Percentiles rank a stretch among this genome's conserved stretches.
Conservation (phyloP, 768 basidiomycete species). For the Hericium coralloides region DNA sequence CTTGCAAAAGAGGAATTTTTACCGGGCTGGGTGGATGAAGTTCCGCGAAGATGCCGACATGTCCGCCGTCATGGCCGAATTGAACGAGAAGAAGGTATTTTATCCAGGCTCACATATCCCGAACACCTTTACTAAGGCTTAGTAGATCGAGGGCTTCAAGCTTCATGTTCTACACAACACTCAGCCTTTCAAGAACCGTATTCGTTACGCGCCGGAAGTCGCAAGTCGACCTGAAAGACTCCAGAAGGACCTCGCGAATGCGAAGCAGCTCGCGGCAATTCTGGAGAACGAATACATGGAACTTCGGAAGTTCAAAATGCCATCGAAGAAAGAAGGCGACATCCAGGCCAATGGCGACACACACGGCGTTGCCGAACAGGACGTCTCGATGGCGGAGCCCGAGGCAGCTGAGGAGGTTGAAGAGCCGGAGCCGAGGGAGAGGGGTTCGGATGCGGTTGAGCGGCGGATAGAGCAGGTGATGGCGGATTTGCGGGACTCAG, state of each 20-base stretch:
- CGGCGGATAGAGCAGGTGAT: slow-evolving; percentile 71
- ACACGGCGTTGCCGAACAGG: slow-evolving; percentile 10
- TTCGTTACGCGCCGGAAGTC: slow-evolving; percentile 76
- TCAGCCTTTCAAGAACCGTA: slow-evolving; percentile 66
- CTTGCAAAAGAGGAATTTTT: slow-evolving; percentile 85
- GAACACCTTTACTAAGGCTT: background rate
- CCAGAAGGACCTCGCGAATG: slow-evolving; percentile 71
- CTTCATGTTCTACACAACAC: slow-evolving; percentile 80
- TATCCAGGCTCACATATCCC: background rate
- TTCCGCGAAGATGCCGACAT: slow-evolving; percentile 85
- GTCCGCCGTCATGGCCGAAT: slow-evolving; percentile 53
- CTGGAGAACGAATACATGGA: slow-evolving; percentile 63
- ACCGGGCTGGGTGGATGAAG: slow-evolving; percentile 90
- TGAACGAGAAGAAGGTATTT: slow-evolving; percentile 78
- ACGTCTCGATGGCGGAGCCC: slow-evolving; percentile 12
- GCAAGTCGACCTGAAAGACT: slow-evolving; percentile 75
- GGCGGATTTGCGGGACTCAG: slow-evolving; percentile 60
- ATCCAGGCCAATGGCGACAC: slow-evolving; percentile 10
- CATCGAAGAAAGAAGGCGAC: slow-evolving; percentile 1
- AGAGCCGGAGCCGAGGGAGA: slow-evolving; percentile 49
- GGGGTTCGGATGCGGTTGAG: slow-evolving; percentile 75
- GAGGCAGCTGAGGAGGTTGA: slow-evolving; percentile 28
- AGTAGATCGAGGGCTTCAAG: slow-evolving; percentile 90
- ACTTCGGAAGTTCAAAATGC: slow-evolving; percentile 36
- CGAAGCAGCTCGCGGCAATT: slow-evolving; percentile 58